Base-by-base conservation (phyloP, 768 basidiomycete genomes). In the Dendrothele bispora region DNA sequence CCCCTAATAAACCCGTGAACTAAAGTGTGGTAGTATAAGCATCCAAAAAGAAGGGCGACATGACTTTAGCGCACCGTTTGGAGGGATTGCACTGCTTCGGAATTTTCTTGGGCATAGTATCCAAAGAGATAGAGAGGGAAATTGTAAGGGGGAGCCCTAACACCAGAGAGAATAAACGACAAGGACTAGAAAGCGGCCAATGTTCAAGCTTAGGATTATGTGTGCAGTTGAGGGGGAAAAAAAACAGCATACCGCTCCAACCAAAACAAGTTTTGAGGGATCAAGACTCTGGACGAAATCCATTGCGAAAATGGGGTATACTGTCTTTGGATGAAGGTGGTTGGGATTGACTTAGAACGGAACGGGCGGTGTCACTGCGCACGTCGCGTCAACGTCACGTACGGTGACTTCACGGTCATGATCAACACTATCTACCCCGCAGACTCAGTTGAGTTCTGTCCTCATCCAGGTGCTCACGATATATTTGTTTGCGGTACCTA, bases 401-500 rank as follows among this genome's bases (percentile, higher is more conserved):
- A 27, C 18, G 25, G 10, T 10, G 10, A 10, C 30, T 32, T 10
- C 10, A 20, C 42, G 28, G 18, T 29, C 42, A 39, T 39, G 20
- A 39, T 11, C 37, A 38, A 47, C 64, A 95, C 93, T 1, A 65
- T 71, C n/a, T 85, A 81, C 58, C 92, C 92, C 8, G 94, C 93
- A 18, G 94, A 97, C 65, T 83, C 88, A 10, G 76, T 93, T 46
- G 97, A 98, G 58, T 98, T 94, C 62, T 94, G 91, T 55, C 95
- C 94, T 4, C 78, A 79, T 47, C 72, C 74, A 11, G 69, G 70
- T 21, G 74, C 72, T 40, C 68, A 73, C 3, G 69, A 86, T 54
- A 66, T 97, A 22, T 77, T 98, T 50, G 87, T 86, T 2, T 92
- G 91, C 57, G 95, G 95, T 18, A 98, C 95, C 0, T 99, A 99